Evolutionary conservation across 1,284 basidiomycete species (phyloP), one percentile per base, ranked within the genome.

Genomic region (Phylloporus sp.): DNA sequence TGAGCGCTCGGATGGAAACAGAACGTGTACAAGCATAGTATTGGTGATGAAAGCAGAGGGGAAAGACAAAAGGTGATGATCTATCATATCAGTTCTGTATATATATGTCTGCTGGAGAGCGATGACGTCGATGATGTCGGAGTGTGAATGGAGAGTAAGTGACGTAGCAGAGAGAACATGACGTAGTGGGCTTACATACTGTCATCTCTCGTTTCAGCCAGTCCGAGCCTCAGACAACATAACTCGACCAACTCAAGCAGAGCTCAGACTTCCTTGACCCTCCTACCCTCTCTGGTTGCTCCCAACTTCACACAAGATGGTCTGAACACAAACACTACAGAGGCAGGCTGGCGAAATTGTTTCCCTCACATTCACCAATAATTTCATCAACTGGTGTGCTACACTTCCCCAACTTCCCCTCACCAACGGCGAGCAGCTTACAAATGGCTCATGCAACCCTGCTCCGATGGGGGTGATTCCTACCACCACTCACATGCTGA

Each of bases 391-490:
- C 75, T 89, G 84, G 49, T 79, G 77, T 52, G 75, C 73, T 29
- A 79, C 80, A 17, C 65, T 78, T 7, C 69, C 79, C 0, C 41
- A 72, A 41, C 73, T 81, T 43, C 76, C 80, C 12, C 77, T 84
- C 32, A 85, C 84, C 37, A 81, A 85, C 70, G 82, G 86, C 60
- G 69, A 78, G 64, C 85, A 87, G 70, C 72, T 83, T 70, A 76
- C 73, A 57, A 77, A 78, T 14, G 87, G 88, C 35, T 88, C 86
- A n/a, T 90, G 88, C 77, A 89, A 89, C 77, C 80, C 84, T 62
- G 80, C 82, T 45, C 85, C 85, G 15, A 85, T 86, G 84, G 86
- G 86, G 62, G 72, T 71, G 41, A 85, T 86, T 64, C 82, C 85
- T 32, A 76, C 84, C 23, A 72, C 69, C 23, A 72, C 78, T 37